Conservation (phyloP, 2,329 filamentous ascomycete genomes). For the Fusarium succisae region DNA sequence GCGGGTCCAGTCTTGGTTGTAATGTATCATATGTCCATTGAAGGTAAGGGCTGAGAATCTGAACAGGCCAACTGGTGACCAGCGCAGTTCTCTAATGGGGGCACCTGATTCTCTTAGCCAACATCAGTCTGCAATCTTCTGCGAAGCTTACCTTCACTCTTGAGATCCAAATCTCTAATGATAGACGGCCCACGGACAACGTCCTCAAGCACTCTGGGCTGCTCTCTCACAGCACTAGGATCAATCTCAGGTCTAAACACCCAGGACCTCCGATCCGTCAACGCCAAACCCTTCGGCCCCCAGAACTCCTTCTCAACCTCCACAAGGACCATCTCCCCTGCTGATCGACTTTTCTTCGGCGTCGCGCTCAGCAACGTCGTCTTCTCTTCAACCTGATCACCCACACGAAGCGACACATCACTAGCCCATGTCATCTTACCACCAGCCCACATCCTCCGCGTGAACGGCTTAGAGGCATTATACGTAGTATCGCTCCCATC, state of each 20-base stretch:
- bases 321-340: constrained; percentile 71
- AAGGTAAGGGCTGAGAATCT: constrained; percentile 86
- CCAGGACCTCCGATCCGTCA: constrained; percentile 66
- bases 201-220: constrained; percentile 5
- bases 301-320: constrained; percentile 69
- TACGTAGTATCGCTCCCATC: constrained; percentile 71
- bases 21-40: constrained; percentile 88
- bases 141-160: constrained; percentile 8
- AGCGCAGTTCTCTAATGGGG: constrained; percentile 48
- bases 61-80: constrained; percentile 69
- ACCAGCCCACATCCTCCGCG: constrained; percentile 74
- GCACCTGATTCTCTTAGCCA: constrained; percentile 20
- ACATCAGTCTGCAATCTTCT: accelerated
- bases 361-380: constrained; percentile 64
- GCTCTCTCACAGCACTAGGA: constrained; percentile 12
- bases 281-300: constrained; percentile 58
- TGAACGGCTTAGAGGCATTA: constrained; percentile 68
- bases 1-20: constrained; percentile 73
- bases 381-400: constrained; percentile 64
- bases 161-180: constrained; percentile 34
- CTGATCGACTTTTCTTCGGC: constrained; percentile 64
- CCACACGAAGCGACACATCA: constrained; percentile 55
- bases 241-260: constrained; percentile 54
- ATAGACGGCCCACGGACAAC: constrained; percentile 38
- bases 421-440: constrained; percentile 63